Percentiles rank a stretch among this genome's conserved stretches.
These are phyloP conservation scores for Trichocladium uniseriatum DNA, from an alignment of 495 filamentous ascomycete species.

Conservation along the genomic window DNA sequence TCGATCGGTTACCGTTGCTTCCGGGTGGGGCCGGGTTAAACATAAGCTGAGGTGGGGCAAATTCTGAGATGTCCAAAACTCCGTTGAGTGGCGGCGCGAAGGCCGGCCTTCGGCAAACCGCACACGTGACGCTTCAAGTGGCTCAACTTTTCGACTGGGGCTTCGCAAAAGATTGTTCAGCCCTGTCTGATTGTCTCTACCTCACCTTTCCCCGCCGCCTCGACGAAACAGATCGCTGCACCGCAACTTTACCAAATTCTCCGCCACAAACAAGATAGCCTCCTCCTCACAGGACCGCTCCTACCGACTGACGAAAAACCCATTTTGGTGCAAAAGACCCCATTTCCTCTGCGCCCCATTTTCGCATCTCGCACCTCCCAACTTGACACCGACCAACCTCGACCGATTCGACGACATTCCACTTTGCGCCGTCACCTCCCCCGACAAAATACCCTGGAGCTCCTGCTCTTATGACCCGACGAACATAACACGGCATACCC, in stretches of 20 bases:
- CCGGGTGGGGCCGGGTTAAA: too few relatives aligned
- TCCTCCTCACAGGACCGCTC: not conserved
- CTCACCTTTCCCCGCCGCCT: constrained; percentile 4
- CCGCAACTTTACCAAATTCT: not conserved
- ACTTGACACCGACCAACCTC: not conserved
- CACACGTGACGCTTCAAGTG: constrained; percentile 6
- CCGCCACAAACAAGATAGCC: not conserved
- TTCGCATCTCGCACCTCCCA: not conserved
- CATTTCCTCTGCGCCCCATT: not conserved
- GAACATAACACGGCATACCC: not conserved
- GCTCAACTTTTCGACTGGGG: constrained; percentile 4
- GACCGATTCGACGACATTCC: not conserved
- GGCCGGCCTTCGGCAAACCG: too few relatives aligned
- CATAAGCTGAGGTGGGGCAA: too few relatives aligned
- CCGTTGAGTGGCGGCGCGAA: too few relatives aligned
- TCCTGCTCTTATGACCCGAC: not conserved
- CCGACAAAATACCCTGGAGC: not conserved
- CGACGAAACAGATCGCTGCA: constrained; percentile 3
- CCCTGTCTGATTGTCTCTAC: not conserved
- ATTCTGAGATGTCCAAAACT: too few relatives aligned
- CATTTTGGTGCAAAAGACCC: not conserved
- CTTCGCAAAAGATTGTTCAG: constrained; percentile 6
- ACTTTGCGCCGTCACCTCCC: not conserved
- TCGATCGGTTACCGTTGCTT: not conserved
- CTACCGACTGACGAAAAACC: not conserved